A percentile compares a stretch with the other conserved stretches of the same genome.
phyloP scores from a whole-genome alignment of 148 eudicot genomes.

The Camellia sinensis region DNA sequence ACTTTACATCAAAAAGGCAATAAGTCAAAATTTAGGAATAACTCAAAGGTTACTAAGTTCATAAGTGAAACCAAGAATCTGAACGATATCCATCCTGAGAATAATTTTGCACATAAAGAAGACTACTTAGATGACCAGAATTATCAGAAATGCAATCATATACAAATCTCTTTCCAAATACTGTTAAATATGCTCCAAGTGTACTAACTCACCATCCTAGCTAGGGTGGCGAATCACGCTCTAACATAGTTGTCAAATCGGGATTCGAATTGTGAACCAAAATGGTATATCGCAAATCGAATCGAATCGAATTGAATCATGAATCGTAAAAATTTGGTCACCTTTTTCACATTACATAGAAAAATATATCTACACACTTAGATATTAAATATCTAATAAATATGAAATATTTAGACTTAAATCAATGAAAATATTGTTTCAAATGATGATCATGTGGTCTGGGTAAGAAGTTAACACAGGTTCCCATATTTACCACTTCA shows the following conservation, averaged over 20 bases:
- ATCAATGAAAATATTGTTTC: no score
- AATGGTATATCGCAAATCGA: no score
- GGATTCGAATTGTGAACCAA: no score
- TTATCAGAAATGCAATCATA: neutral
- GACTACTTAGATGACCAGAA: neutral
- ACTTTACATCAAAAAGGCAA: neutral
- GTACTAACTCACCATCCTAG: neutral
- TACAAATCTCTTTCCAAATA: neutral
- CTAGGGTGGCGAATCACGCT: slow-evolving; percentile 1
- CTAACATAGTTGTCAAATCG: neutral
- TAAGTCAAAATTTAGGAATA: neutral
- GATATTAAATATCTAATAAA: no score
- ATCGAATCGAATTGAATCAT: no score
- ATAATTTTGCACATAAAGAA: slow-evolving; percentile 1
- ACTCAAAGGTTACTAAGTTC: neutral
- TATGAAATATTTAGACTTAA: no score
- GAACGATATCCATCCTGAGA: neutral
- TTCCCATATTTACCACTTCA: no score
- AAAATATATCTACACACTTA: no score
- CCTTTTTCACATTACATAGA: no score
- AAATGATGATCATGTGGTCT: no score
- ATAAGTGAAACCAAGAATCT: neutral
- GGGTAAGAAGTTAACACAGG: no score
- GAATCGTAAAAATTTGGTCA: no score
- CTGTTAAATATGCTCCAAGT: neutral